phyloP scores from a whole-genome alignment of 2,329 filamentous ascomycete species.

The Beauveria pseudobassiana region DNA sequence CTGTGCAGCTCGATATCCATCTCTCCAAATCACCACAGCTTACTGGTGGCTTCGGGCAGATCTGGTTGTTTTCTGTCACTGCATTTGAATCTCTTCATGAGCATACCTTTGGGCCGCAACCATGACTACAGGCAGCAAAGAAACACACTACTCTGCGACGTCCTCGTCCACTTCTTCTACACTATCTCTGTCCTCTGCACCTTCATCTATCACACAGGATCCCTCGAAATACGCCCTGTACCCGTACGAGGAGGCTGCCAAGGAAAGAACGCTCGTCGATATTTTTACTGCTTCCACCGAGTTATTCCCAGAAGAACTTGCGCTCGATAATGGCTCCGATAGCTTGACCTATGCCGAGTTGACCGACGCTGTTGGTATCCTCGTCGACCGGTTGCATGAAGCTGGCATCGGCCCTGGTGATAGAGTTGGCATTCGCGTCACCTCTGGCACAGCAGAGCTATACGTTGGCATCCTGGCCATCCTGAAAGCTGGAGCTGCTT shows the following conservation, averaged over 20 bases:
- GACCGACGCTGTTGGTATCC: neutral
- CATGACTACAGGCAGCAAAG: neutral
- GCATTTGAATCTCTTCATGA: neutral
- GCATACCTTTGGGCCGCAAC: neutral
- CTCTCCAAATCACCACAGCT: neutral
- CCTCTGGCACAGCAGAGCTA: slow-evolving; percentile 16
- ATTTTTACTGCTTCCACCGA: slow-evolving; percentile 13
- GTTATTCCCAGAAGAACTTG: slow-evolving; percentile 9
- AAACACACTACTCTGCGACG: neutral
- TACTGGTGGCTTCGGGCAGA: too few relatives aligned
- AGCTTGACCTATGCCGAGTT: slow-evolving; percentile 13
- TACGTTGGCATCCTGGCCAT: slow-evolving; percentile 17
- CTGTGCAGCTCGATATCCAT: neutral
- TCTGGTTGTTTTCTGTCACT: neutral
- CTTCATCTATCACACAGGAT: neutral
- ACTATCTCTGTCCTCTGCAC: neutral
- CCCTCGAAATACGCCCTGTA: neutral
- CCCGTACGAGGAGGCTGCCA: slow-evolving; percentile 1
- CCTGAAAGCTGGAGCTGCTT: slow-evolving; percentile 15
- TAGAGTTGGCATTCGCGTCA: slow-evolving; percentile 15
- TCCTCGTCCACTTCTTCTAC: neutral
- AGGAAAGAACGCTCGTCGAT: slow-evolving; percentile 15
- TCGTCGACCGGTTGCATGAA: slow-evolving; percentile 8
- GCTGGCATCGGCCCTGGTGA: slow-evolving; percentile 15
- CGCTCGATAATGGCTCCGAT: slow-evolving; percentile 15